Percentiles rank a stretch among this genome's conserved stretches.
Evolutionary conservation across 805 yeast genomes (phyloP).

Genomic region (Cyberlindnera xylosilytica): DNA sequence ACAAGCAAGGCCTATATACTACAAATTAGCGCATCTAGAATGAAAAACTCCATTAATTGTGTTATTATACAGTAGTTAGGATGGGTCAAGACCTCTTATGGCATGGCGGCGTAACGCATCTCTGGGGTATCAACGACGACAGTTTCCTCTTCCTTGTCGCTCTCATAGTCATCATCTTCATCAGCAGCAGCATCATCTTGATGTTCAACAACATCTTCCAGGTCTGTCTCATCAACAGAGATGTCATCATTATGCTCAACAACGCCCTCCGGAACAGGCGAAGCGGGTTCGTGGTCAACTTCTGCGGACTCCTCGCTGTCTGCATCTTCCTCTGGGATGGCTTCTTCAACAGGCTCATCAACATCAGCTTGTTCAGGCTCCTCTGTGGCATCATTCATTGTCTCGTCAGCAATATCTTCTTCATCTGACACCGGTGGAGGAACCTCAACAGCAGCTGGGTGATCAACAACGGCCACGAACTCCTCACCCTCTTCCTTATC

Average conservation of each 20-base stretch:
- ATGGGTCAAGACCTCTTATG: too few species aligned
- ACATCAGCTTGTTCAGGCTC: constrained; percentile 2
- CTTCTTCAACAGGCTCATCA: constrained; percentile 3
- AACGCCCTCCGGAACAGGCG: constrained; percentile 5
- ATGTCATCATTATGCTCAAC: constrained; percentile 4
- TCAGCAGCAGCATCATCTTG: constrained; percentile 2
- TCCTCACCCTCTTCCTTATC: background rate
- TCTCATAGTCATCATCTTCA: constrained; percentile 3
- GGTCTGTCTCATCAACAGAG: background rate
- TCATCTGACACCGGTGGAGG: too few species aligned
- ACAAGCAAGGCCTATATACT: too few species aligned
- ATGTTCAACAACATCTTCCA: constrained; percentile 1
- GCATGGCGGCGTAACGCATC: constrained; percentile 1
- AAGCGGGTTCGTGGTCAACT: background rate
- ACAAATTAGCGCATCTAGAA: too few species aligned
- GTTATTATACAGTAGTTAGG: too few species aligned
- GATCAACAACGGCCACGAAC: background rate
- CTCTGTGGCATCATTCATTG: background rate
- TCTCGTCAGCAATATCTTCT: too few species aligned
- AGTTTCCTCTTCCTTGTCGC: constrained; percentile 4
- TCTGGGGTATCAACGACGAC: constrained; percentile 11
- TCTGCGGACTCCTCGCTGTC: constrained; percentile 1
- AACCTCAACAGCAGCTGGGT: too few species aligned
- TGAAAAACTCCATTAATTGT: too few species aligned
- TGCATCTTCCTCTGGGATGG: constrained; percentile 1